Conservation (phyloP, 768 basidiomycete species). For the Tylopilus sp. region DNA sequence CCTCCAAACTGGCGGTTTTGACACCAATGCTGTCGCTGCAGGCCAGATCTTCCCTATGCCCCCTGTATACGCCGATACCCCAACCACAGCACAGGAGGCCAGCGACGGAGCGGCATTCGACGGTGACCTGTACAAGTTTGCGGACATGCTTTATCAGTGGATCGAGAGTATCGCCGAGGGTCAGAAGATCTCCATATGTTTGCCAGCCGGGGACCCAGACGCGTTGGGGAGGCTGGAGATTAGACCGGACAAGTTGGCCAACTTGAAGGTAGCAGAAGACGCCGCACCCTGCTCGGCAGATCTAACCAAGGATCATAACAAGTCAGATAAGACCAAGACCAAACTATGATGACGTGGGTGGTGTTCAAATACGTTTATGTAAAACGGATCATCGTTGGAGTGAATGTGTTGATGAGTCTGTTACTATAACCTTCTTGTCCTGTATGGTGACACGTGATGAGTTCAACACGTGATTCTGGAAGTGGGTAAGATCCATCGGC, state of each 20-base stretch:
- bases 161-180: neutral
- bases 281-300: slow-evolving; percentile 5
- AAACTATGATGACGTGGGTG: neutral
- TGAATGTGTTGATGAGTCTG: neutral
- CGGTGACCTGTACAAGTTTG: slow-evolving; percentile 14
- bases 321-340: neutral
- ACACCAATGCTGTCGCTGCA: slow-evolving; percentile 6
- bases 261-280: neutral
- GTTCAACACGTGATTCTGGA: neutral
- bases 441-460: neutral
- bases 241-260: neutral
- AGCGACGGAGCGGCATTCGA: neutral
- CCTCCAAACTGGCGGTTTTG: slow-evolving; percentile 17
- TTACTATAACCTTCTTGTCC: too few relatives aligned
- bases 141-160: slow-evolving; percentile 1
- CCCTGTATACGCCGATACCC: slow-evolving; percentile 9
- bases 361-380: neutral
- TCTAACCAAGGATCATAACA: slow-evolving; percentile 2
- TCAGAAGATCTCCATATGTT: neutral
- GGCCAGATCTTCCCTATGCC: slow-evolving; percentile 1
- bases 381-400: neutral
- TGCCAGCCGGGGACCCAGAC: slow-evolving; percentile 13
- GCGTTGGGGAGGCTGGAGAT: slow-evolving; percentile 1
- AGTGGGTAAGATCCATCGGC: slow-evolving; percentile 16
- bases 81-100: slow-evolving; percentile 1